Conservation (phyloP, 495 filamentous ascomycete genomes). For the Annulohypoxylon stygium region DNA sequence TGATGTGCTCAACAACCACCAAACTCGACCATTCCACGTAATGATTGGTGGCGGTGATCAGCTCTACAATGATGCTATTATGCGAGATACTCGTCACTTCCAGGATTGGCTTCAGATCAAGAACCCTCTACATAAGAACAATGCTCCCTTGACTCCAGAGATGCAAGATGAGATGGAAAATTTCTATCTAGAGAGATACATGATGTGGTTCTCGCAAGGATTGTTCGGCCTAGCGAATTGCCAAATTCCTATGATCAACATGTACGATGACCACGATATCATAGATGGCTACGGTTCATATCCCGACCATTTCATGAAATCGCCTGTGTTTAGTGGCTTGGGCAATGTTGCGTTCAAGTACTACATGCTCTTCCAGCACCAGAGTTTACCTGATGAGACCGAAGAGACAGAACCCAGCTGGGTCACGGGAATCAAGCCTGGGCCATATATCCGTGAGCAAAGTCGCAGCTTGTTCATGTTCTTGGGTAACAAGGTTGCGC, state of each 20-base stretch:
- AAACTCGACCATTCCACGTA: conserved; percentile 93
- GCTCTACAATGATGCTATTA: conserved; percentile 90
- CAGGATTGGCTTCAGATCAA: conserved; percentile 85
- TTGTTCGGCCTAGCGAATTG: conserved; percentile 91
- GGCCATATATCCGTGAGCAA: conserved; percentile 89
- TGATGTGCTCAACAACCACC: conserved; percentile 93
- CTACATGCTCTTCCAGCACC: conserved; percentile 98
- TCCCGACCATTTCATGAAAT: conserved; percentile 89
- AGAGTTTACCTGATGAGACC: conserved; percentile 83
- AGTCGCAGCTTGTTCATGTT: conserved; percentile 90
- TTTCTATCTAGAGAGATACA: conserved; percentile 89
- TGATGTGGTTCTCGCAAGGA: conserved; percentile 94
- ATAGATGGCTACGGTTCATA: conserved; percentile 98
- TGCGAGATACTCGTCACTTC: conserved; percentile 79
- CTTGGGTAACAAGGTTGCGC: conserved; percentile 80
- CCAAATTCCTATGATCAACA: conserved; percentile 98
- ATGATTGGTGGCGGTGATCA: conserved; percentile 99
- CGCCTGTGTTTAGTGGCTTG: conserved; percentile 89
- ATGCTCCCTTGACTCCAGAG: conserved; percentile 75
- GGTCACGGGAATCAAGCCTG: conserved; percentile 81
- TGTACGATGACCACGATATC: conserved; percentile 98
- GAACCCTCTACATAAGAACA: conserved; percentile 82
- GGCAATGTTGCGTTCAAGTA: conserved; percentile 96
- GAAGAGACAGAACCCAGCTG: conserved; percentile 90
- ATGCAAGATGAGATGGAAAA: conserved; percentile 87